Conservation (phyloP, 2,329 filamentous ascomycete genomes). For the Colletotrichum viniferum region DNA sequence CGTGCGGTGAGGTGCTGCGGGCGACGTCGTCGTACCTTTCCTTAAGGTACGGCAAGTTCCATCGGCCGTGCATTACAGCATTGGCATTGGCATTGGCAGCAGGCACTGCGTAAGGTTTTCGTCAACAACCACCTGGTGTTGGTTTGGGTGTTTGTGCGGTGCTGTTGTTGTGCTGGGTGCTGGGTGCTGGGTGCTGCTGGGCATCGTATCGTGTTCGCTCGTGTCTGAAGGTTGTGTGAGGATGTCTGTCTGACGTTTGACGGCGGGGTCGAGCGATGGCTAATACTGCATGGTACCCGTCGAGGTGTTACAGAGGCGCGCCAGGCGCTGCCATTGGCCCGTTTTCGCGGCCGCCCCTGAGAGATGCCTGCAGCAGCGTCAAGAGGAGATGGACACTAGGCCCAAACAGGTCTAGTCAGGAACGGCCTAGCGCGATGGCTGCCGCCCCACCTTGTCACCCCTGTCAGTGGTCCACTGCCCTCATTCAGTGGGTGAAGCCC, state of each 20-base stretch:
- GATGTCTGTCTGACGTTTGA: slow-evolving; percentile 40
- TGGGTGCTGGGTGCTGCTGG: not conserved
- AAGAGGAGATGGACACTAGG: not conserved
- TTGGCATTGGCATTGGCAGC: not conserved
- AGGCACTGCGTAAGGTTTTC: not conserved
- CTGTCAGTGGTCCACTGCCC: not conserved
- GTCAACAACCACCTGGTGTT: not conserved
- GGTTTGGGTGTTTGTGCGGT: not conserved
- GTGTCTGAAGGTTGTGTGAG: slow-evolving; percentile 22
- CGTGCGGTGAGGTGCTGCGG: not conserved
- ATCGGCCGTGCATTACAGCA: not conserved
- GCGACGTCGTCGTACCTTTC: not conserved
- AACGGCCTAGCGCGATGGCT: not conserved
- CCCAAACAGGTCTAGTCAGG: not conserved
- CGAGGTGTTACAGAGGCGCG: slow-evolving; percentile 41
- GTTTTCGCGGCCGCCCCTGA: slow-evolving; percentile 16
- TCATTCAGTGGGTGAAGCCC: not conserved
- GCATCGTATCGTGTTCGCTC: not conserved
- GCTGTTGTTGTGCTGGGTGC: not conserved
- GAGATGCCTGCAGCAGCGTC: not conserved
- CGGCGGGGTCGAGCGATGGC: slow-evolving; percentile 39
- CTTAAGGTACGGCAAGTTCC: not conserved
- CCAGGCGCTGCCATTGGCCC: slow-evolving; percentile 35
- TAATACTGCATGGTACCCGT: slow-evolving; percentile 28
- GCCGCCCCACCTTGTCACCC: not conserved